These are phyloP conservation scores for Coccomyxa sp. DNA, from an alignment of 139 green algal genomes.

Conservation along the genomic window DNA sequence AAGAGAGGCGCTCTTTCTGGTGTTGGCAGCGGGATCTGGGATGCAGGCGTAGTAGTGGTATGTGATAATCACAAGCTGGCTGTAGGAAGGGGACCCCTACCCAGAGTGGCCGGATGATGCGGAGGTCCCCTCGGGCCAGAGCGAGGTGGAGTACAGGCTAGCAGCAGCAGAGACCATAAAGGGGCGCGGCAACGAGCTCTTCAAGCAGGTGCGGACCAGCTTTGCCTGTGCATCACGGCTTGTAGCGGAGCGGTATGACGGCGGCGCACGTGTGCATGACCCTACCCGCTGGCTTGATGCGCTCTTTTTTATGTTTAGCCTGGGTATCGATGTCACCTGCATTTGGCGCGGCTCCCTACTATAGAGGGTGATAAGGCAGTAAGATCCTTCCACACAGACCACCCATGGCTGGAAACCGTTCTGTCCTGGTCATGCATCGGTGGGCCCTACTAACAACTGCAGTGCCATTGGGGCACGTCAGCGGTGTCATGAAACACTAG, in stretches of 20 bases:
- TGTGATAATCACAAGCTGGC: not conserved
- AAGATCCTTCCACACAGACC: no score
- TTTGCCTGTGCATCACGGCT: not conserved
- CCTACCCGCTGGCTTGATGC: not conserved
- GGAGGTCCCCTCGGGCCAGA: conserved; percentile 14
- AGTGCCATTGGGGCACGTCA: not conserved
- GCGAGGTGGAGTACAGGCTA: conserved; percentile 16
- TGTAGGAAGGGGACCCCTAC: conserved; percentile 20
- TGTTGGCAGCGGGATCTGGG: not conserved
- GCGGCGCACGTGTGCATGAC: not conserved
- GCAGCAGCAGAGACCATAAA: conserved; percentile 27
- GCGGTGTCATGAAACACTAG: no score
- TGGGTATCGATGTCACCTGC: not conserved
- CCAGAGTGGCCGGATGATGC: conserved; percentile 22
- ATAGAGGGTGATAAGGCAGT: not conserved
- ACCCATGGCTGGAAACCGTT: no score
- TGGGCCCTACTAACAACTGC: not conserved
- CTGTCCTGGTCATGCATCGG: no score
- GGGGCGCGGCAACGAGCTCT: conserved; percentile 33
- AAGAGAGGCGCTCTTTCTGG: not conserved
- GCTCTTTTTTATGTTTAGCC: not conserved
- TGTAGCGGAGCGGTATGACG: not conserved
- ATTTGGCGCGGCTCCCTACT: not conserved
- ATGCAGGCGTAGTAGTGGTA: no score
- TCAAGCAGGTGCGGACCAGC: not conserved